phyloP scores from a whole-genome alignment of 176 grass and related monocot species.

The Carex myosuroides region DNA sequence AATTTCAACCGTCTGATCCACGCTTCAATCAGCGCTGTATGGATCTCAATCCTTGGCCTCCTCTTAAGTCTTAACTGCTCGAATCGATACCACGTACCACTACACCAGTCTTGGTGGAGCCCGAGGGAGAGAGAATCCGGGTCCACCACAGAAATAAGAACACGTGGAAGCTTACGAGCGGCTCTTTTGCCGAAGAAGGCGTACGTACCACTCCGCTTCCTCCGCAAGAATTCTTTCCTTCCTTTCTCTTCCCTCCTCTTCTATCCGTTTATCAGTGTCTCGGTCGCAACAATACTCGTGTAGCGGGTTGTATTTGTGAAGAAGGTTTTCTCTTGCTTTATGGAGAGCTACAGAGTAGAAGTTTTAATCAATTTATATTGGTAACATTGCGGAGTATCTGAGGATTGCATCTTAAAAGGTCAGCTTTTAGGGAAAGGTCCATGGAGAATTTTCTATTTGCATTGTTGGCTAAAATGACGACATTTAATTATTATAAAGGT shows the following conservation, averaged over 20 bases:
- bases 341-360: background rate
- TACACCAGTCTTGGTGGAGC: background rate
- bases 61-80: background rate
- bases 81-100: background rate
- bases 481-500: background rate
- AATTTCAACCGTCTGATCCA: background rate
- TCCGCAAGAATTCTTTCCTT: constrained; percentile 4
- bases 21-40: background rate
- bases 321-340: background rate
- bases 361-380: background rate
- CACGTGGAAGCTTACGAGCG: background rate
- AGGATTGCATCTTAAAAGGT: background rate
- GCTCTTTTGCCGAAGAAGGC: background rate
- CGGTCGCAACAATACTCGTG: fast-evolving
- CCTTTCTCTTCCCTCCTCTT: background rate
- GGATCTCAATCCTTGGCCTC: background rate
- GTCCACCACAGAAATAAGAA: background rate
- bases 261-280: background rate
- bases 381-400: background rate
- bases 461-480: background rate
- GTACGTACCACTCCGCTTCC: constrained; percentile 4
- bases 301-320: background rate
- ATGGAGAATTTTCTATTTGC: background rate
- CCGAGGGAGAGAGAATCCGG: background rate
- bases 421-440: background rate